Evolutionary conservation across 257 asterid genomes (phyloP), one percentile per base, ranked within the genome.

Genomic region (Solanum chilense): DNA sequence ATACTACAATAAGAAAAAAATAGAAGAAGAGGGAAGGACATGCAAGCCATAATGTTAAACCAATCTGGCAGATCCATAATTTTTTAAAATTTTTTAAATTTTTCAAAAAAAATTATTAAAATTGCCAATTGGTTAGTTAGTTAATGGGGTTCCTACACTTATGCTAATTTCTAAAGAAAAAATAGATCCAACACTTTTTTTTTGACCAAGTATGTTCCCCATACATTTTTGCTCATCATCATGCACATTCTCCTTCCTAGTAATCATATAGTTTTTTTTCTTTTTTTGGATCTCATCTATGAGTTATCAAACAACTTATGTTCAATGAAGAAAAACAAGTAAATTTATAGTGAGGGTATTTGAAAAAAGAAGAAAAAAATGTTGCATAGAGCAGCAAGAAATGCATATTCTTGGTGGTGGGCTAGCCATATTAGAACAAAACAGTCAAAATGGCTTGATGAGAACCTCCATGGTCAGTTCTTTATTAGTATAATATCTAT

Each of bases 381-480:
- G 94, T 92, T 92, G 90, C 92, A 92, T 3, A 90, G 92, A 90
- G 94, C 92, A 75, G 92, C 93, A 74, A 92, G 91, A 85, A 92
- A 92, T 89, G 94, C 94, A 60, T 92, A 92, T 90, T 92, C 94
- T 83, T 92, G 94, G 94, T 92, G 94, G 94, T 90, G 93, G 92
- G 94, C 94, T 41, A 92, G 94, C 90, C 94, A 92, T 88, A 89
- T 92, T 21, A 89, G 94, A 66, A 90, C 94, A 56, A 92, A 92
- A 85, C 94, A 92, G 87, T 92, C 94, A 41, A 92, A 92, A 92
- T 92, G 94, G 94, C 88, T 92, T 60, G 93, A 92, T 44, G 90
- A 92, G 60, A 92, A 88, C 64, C 88, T 92, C 45, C 92, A 88
- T 90, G 94, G 94, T 90, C 33, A 82, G 25, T 35, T 76, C 87